Conservation (phyloP, 148 eudicot species). For the Amaranthus palmeri region DNA sequence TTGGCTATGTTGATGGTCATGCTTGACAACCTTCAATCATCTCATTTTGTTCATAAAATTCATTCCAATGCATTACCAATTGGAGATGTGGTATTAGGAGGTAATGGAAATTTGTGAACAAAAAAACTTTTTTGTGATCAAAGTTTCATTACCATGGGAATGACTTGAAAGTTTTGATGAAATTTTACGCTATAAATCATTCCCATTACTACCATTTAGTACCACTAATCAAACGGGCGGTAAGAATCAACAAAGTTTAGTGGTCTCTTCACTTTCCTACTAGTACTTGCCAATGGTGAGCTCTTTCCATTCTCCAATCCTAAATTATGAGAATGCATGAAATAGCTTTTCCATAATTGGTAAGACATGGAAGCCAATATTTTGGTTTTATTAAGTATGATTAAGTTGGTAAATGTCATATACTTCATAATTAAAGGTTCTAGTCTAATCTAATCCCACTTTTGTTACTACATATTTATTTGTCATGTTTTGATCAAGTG, state of each 20-base stretch:
- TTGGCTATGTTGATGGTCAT: no score
- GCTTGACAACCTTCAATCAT: no score
- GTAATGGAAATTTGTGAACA: no score
- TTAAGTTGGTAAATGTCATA: constrained; percentile 28
- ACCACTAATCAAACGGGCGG: no score
- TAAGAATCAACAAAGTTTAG: constrained; percentile 25
- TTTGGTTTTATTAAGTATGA: background rate
- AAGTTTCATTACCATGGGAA: no score
- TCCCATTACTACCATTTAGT: no score
- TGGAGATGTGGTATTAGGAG: no score
- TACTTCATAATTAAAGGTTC: background rate
- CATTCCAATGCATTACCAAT: no score
- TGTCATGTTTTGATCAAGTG: background rate
- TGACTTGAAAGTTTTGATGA: no score
- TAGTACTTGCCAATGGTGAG: background rate
- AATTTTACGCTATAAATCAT: no score
- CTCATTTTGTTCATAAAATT: no score
- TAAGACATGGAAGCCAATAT: constrained; percentile 1
- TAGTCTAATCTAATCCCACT: constrained; percentile 3
- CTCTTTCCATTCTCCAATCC: background rate
- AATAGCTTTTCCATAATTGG: background rate
- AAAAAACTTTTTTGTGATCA: constrained; percentile 13
- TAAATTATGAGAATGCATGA: background rate
- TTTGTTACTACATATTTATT: background rate
- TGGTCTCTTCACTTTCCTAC: constrained; percentile 22